Percentiles rank a stretch among this genome's conserved stretches.
phyloP scores from a whole-genome alignment of 768 basidiomycete species.

The Filobasidium floriforme region DNA sequence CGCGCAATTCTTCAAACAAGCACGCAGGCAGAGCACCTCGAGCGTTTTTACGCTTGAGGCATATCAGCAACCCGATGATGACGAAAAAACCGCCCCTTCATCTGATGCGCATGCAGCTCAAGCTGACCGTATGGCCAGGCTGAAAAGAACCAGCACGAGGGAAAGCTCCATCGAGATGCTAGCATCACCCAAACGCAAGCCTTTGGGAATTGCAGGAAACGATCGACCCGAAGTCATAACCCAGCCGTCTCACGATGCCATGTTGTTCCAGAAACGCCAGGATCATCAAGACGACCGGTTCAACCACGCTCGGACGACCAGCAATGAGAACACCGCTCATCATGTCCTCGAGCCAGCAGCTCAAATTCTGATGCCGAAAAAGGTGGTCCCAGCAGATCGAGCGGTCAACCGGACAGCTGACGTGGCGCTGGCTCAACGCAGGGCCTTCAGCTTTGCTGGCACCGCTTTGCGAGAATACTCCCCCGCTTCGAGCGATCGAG shows the following conservation, averaged over 20 bases:
- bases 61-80: not conserved
- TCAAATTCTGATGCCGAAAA: too few relatives aligned
- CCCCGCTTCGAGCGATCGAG: too few relatives aligned
- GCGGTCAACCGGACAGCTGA: too few relatives aligned
- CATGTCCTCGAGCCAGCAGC: too few relatives aligned
- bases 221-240: too few relatives aligned
- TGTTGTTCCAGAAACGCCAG: too few relatives aligned
- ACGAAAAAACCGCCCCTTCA: not conserved
- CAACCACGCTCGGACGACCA: too few relatives aligned
- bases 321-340: too few relatives aligned
- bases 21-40: slow-evolving; percentile 19
- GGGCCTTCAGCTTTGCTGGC: not conserved
- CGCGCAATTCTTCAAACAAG: slow-evolving; percentile 24
- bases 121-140: not conserved
- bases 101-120: not conserved
- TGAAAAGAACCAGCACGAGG: slow-evolving; percentile 7
- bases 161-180: slow-evolving; percentile 12
- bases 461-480: too few relatives aligned
- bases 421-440: not conserved
- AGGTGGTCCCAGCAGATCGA: too few relatives aligned
- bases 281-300: too few relatives aligned
- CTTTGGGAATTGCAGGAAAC: not conserved
- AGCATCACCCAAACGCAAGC: slow-evolving; percentile 12
- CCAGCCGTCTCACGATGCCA: too few relatives aligned
- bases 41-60: not conserved